Conservation (phyloP, 768 basidiomycete genomes). For the Infundibulicybe gibba region DNA sequence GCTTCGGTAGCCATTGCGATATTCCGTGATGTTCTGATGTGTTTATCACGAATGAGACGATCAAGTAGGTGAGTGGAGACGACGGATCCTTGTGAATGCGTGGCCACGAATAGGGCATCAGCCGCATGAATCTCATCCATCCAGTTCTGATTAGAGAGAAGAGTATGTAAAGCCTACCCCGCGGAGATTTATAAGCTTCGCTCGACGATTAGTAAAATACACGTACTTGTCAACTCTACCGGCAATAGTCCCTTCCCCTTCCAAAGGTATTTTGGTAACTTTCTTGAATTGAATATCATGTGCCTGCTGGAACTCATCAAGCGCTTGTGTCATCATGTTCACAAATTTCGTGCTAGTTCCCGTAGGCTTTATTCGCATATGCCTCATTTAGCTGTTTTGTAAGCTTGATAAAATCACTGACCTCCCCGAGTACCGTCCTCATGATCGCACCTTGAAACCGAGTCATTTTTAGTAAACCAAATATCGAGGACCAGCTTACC, state of each 20-base stretch:
- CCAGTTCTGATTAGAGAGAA: conserved; percentile 67
- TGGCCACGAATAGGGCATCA: conserved; percentile 87
- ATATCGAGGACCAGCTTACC: conserved; percentile 35
- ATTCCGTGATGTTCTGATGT: conserved; percentile 57
- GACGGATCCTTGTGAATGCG: conserved; percentile 92
- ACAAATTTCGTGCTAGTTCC: conserved; percentile 85
- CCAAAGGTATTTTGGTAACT: conserved; percentile 83
- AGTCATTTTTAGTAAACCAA: conserved; percentile 1
- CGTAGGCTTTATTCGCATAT: conserved; percentile 49
- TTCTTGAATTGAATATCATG: conserved; percentile 65
- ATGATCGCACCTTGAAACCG: conserved; percentile 47
- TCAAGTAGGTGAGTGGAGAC: conserved; percentile 90
- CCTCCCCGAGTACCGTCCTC: conserved; percentile 69
- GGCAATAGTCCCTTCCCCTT: conserved; percentile 92
- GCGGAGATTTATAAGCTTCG: background rate
- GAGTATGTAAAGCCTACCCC: conserved; percentile 57
- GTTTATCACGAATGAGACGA: conserved; percentile 73
- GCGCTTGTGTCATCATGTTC: conserved; percentile 73
- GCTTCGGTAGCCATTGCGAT: conserved; percentile 32
- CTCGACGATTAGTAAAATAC: conserved; percentile 10
- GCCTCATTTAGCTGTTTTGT: conserved; percentile 1
- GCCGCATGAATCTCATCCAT: conserved; percentile 73
- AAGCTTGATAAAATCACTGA: conserved; percentile 25
- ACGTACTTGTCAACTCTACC: conserved; percentile 70
- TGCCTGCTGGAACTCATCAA: conserved; percentile 61